Percentiles rank a stretch among this genome's conserved stretches.
Evolutionary conservation across 192 early-diverging fungal species (phyloP).

Genomic region (Coemansia sp.): DNA sequence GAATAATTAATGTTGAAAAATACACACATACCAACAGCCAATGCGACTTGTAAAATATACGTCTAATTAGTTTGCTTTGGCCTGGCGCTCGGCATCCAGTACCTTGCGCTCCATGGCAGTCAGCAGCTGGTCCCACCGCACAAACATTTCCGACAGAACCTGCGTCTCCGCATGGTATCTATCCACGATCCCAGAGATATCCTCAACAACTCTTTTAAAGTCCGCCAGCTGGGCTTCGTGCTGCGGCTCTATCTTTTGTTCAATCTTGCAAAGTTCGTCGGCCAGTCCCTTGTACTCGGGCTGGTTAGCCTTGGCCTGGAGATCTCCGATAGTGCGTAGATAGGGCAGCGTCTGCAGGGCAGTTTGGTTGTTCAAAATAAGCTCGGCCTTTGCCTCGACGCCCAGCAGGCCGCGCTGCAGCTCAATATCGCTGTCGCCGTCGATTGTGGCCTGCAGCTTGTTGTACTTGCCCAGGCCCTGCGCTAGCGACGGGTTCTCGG

Average conservation of each 20-base stretch:
- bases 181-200: conserved; percentile 36
- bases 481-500: conserved; percentile 17
- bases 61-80: neutral
- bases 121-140: conserved; percentile 37
- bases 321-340: conserved; percentile 27
- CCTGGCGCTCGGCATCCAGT: conserved; percentile 12
- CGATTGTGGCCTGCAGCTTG: conserved; percentile 34
- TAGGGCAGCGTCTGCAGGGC: conserved; percentile 23
- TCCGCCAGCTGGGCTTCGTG: conserved; percentile 22
- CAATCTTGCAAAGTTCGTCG: conserved; percentile 14
- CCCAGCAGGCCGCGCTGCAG: conserved; percentile 33
- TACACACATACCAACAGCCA: neutral
- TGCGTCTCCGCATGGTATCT: conserved; percentile 41
- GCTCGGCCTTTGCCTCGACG: conserved; percentile 32
- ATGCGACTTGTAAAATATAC: neutral
- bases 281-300: conserved; percentile 41
- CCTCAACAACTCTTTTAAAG: conserved; percentile 19
- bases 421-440: conserved; percentile 44
- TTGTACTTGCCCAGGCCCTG: conserved; percentile 35
- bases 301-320: conserved; percentile 34
- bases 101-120: conserved; percentile 32
- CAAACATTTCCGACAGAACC: conserved; percentile 41
- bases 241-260: conserved; percentile 15
- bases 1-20: too few relatives aligned
- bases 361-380: conserved; percentile 33